These are phyloP conservation scores for Epichloe uncinata DNA, from an alignment of 2,329 filamentous ascomycete genomes.

Conservation along the genomic window DNA sequence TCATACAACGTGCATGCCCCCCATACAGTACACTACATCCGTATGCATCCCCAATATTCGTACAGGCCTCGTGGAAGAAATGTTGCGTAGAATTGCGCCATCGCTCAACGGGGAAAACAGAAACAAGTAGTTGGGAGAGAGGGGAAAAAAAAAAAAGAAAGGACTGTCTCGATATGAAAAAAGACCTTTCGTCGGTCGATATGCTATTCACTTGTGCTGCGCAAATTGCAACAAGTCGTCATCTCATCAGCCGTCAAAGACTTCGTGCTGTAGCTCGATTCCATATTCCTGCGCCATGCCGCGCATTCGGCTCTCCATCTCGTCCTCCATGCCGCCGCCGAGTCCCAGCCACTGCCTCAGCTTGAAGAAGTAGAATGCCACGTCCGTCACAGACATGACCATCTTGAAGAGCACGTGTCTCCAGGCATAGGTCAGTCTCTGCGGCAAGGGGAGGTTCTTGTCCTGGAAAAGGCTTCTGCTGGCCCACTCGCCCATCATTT, in stretches of 20 bases:
- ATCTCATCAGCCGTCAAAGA: slow-evolving; percentile 64
- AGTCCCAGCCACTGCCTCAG: slow-evolving; percentile 62
- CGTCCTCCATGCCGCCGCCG: slow-evolving; percentile 85
- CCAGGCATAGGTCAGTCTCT: slow-evolving; percentile 57
- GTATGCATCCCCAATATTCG: background rate
- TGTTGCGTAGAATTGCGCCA: background rate
- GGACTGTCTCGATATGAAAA: too few species aligned
- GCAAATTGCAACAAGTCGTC: background rate
- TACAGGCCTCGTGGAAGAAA: background rate
- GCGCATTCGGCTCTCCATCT: slow-evolving; percentile 78
- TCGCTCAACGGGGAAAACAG: background rate
- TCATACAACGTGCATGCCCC: too few species aligned
- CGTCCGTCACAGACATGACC: slow-evolving; percentile 62
- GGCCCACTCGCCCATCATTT: slow-evolving; percentile 88
- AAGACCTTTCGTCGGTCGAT: too few species aligned
- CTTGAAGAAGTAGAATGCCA: slow-evolving; percentile 73
- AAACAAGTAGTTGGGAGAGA: background rate
- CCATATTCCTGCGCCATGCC: slow-evolving; percentile 83
- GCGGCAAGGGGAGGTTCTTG: slow-evolving; percentile 44
- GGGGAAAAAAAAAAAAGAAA: background rate
- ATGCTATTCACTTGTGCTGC: too few species aligned
- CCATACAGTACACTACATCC: background rate
- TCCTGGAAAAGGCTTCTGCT: slow-evolving; percentile 70
- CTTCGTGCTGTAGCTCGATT: slow-evolving; percentile 73
- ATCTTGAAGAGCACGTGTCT: slow-evolving; percentile 70